Conservation (phyloP, 495 filamentous ascomycete species). For the Aspergillus egyptiacus region DNA sequence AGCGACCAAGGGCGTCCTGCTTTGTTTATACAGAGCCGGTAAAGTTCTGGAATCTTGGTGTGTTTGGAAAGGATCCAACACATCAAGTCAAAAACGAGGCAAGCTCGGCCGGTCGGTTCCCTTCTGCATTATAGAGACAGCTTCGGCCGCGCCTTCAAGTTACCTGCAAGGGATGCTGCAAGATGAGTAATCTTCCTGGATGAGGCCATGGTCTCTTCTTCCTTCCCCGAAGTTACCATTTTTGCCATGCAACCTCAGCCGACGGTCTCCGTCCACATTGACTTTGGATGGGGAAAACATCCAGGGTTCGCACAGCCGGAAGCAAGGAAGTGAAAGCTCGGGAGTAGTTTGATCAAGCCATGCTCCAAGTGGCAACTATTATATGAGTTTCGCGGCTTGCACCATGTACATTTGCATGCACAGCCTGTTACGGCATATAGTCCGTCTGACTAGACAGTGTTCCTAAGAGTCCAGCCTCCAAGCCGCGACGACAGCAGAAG, state of each 20-base stretch:
- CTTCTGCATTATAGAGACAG: slow-evolving; percentile 14
- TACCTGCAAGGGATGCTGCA: slow-evolving; percentile 21
- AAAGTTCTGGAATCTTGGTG: slow-evolving; percentile 22
- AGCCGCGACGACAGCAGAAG: not conserved
- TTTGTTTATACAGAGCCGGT: slow-evolving; percentile 19
- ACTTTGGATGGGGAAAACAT: not conserved
- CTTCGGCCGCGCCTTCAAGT: slow-evolving; percentile 12
- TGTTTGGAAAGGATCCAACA: slow-evolving; percentile 12
- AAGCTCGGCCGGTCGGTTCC: slow-evolving; percentile 17
- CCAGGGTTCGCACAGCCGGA: not conserved
- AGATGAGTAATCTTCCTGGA: slow-evolving; percentile 5
- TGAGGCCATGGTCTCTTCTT: not conserved
- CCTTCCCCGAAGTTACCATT: not conserved
- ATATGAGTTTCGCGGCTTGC: not conserved
- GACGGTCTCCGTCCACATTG: not conserved
- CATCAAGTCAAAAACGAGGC: slow-evolving; percentile 5
- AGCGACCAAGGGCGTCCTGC: not conserved
- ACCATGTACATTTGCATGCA: not conserved
- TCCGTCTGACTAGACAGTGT: not conserved
- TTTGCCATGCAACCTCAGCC: not conserved
- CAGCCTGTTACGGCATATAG: not conserved
- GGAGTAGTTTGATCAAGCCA: too few species aligned
- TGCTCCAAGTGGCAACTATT: slow-evolving; percentile 7
- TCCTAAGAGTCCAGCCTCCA: not conserved
- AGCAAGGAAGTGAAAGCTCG: not conserved